phyloP scores from a whole-genome alignment of 495 filamentous ascomycete species.

The Parachaetomium inaequale region DNA sequence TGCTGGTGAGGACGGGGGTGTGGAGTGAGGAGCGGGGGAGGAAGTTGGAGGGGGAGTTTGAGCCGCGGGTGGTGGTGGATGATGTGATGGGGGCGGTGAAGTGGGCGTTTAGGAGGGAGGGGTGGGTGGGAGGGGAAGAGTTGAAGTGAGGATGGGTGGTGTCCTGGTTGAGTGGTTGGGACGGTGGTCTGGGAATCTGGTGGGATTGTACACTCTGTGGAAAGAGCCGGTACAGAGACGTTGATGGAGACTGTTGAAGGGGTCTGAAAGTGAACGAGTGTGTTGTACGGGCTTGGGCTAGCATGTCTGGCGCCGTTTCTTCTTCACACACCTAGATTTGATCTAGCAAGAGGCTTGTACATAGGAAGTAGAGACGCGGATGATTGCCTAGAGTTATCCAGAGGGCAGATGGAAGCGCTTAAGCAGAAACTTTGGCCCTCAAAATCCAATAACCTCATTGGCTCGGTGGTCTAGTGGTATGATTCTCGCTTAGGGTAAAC shows the following conservation, averaged over 20 bases:
- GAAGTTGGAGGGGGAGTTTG: constrained; percentile 27
- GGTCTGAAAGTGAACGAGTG: too few relatives aligned
- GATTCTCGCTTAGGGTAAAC: constrained; percentile 27
- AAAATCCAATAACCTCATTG: constrained; percentile 7
- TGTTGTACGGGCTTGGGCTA: too few relatives aligned
- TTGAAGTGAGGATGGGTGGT: background rate
- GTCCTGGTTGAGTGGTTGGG: too few relatives aligned
- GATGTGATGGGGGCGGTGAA: constrained; percentile 52
- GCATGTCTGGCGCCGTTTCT: too few relatives aligned
- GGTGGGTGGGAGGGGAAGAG: constrained; percentile 26
- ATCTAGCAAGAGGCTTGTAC: too few relatives aligned
- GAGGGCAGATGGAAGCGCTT: background rate
- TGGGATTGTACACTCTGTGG: too few relatives aligned
- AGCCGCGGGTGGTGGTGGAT: constrained; percentile 58
- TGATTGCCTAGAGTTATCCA: too few relatives aligned
- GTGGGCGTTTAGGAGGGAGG: constrained; percentile 42
- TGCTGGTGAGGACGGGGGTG: constrained; percentile 85
- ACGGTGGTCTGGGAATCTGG: too few relatives aligned
- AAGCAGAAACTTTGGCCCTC: background rate
- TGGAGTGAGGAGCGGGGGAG: constrained; percentile 51
- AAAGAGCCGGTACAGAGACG: too few relatives aligned
- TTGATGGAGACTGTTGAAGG: too few relatives aligned
- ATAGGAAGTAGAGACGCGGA: too few relatives aligned
- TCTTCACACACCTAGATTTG: too few relatives aligned
- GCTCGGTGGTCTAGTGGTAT: constrained; percentile 26